Base-by-base conservation (phyloP, 257 asterid species). In the Nicotiana tabacum region DNA sequence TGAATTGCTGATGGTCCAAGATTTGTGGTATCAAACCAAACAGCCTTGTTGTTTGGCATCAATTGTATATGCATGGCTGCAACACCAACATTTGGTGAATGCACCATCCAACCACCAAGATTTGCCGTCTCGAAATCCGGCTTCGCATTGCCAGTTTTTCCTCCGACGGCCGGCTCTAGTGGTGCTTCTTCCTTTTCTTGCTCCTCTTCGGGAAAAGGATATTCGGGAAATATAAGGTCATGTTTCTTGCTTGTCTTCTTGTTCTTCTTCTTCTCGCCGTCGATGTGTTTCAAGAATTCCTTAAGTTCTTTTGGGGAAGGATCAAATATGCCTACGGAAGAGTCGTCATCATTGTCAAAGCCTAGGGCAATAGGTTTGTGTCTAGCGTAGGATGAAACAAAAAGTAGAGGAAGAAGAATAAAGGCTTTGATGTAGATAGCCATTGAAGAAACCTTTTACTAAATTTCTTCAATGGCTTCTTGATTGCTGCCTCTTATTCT, bases 11-110 rank as follows among this genome's bases (percentile, higher is more conserved):
- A 96, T 30, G 90, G 83, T 3, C 98, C 99, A 16, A 93, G 95
- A 58, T 91, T 88, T 0, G 93, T 90, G 1, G 99, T 92, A 27
- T 96, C 99, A 66, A 27, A 92, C 98, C 97, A 94, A 0, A 92
- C 88, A 3, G 86, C 94, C 86, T 91, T 96, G 56, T 89, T 88
- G 51, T 90, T 90, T 9, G 95, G 98, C 97, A 94, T 86, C 83
- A 96, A 81, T 15, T 96, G 98, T 66, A 93, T 62, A 61, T 96
- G 98, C 98, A 96, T 96, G 65, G 97, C 97, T 0, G 97, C 58
- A 64, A 96, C 98, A 0, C 98, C 98, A 0, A 93, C 85, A 86
- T 93, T 90, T 58, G 78, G 55, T 9, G 83, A 83, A 66, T 90
- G 88, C 2, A 96, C 12, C 84, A 30, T 77, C 98, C 98, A 96